phyloP scores from a whole-genome alignment of 2,329 filamentous ascomycete genomes.

The Davidsoniella australis region DNA sequence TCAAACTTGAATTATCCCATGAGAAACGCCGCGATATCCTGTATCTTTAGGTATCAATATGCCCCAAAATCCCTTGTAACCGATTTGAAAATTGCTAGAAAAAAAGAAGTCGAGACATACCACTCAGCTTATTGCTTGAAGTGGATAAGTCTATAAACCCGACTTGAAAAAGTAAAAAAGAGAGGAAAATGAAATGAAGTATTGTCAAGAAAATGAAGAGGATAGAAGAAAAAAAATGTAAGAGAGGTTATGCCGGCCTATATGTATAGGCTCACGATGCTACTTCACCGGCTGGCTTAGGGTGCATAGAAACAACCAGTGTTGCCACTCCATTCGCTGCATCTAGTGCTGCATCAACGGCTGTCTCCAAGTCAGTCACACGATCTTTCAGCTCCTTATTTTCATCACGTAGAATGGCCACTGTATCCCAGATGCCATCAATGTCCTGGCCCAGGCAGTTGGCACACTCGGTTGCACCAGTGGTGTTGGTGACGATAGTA shows the following conservation, averaged over 20 bases:
- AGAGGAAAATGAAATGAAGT: not conserved
- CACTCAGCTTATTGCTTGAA: not conserved
- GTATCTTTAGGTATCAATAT: no score
- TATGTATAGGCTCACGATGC: not conserved
- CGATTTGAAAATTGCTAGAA: not conserved
- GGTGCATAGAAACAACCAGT: conserved; percentile 6
- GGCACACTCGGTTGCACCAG: conserved; percentile 22
- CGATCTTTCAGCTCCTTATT: conserved; percentile 43
- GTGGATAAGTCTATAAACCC: no score
- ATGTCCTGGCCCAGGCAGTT: conserved; percentile 43
- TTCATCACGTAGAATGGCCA: conserved; percentile 42
- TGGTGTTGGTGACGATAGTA: conserved; percentile 14
- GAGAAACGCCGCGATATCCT: no score
- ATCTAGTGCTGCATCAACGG: conserved; percentile 44
- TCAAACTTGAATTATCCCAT: no score
- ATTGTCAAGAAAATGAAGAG: not conserved
- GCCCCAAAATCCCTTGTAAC: no score
- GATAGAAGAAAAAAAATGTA: not conserved
- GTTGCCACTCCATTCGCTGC: conserved; percentile 36
- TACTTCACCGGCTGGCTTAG: not conserved
- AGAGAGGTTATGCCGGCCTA: not conserved
- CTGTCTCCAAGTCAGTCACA: conserved; percentile 40
- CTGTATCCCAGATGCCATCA: conserved; percentile 47
- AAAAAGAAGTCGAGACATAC: not conserved
- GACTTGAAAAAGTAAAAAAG: no score